A percentile compares a stretch with the other conserved stretches of the same genome.
phyloP scores from a whole-genome alignment of 768 basidiomycete genomes.

The Pilatotrama ljubarskyi region DNA sequence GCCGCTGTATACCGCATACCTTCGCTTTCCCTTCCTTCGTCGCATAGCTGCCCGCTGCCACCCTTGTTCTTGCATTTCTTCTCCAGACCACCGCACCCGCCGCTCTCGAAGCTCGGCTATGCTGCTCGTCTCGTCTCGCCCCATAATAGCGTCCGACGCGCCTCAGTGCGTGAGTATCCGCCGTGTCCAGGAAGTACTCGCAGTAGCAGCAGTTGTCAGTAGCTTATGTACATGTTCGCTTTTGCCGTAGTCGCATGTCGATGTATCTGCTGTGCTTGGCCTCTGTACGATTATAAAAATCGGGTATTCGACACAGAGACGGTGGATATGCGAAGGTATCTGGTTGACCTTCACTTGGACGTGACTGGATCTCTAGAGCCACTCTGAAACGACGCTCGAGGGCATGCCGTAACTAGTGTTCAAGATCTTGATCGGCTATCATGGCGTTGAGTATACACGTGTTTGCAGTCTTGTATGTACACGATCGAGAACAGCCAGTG shows the following conservation, averaged over 20 bases:
- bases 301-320: too few relatives aligned
- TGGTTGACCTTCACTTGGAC: background rate
- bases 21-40: background rate
- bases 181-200: background rate
- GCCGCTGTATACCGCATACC: conserved; percentile 8
- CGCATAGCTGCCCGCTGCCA: background rate
- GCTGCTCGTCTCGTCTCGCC: background rate
- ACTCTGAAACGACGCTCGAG: too few relatives aligned
- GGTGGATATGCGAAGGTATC: too few relatives aligned
- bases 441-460: conserved; percentile 13
- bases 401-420: too few relatives aligned
- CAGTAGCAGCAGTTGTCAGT: background rate
- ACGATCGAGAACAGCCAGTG: too few relatives aligned
- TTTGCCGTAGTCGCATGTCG: conserved; percentile 2
- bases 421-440: background rate
- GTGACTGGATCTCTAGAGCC: background rate
- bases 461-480: background rate
- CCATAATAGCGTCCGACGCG: background rate
- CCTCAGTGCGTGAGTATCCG: background rate
- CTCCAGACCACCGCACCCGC: background rate
- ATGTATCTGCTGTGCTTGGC: conserved; percentile 9
- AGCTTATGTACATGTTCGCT: conserved; percentile 9
- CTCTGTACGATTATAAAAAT: conserved; percentile 1
- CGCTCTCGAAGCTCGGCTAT: background rate
- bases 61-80: background rate